Base-by-base conservation (phyloP, 768 basidiomycete genomes). In the Tylopilus balloui region DNA sequence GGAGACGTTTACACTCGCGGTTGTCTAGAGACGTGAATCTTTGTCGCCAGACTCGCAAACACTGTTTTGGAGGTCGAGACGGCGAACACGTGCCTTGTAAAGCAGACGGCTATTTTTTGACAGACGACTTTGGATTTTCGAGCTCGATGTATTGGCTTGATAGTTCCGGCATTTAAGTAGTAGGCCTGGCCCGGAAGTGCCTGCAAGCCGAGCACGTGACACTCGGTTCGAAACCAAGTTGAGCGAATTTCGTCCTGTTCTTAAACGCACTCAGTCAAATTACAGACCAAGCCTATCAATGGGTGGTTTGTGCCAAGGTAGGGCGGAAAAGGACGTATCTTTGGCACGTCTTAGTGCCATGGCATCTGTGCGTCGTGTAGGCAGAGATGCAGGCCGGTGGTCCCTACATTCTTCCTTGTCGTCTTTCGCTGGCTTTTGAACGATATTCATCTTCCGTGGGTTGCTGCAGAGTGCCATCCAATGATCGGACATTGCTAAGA, bases 221-320 rank as follows among this genome's bases (percentile, higher is more conserved):
- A 1, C n/a, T 17, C 32, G 17, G 14, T 15, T 27, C 8, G 9
- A 4, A 27, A 28, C 27, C 5, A 23, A 2, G 17, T 7, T 14
- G 5, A 4, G 1, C 21, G 20, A 11, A 44, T 58, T 47, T 34
- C 23, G 0, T 24, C 15, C 4, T 32, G 11, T 47, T 53, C 48
- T 53, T 45, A 48, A 61, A 56, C 66, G 66, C 64, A 66, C 64
- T 68, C 64, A 56, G 64, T 66, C 64, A 66, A 66, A 66, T 66
- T 66, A 54, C 64, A 64, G 54, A 55, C 52, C 66, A 53, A 17
- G 28, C 45, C 42, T 28, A 31, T 59, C 52, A 27, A 50, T 29
- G 32, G 29, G 47, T 64, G 64, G 66, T 68, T 36, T 68, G 64
- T 63, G 64, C 64, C 64, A 68, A 68, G 68, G 64, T 43, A 68